Conservation (phyloP, 169 alveolate species). For the Plasmodium vivax region DNA sequence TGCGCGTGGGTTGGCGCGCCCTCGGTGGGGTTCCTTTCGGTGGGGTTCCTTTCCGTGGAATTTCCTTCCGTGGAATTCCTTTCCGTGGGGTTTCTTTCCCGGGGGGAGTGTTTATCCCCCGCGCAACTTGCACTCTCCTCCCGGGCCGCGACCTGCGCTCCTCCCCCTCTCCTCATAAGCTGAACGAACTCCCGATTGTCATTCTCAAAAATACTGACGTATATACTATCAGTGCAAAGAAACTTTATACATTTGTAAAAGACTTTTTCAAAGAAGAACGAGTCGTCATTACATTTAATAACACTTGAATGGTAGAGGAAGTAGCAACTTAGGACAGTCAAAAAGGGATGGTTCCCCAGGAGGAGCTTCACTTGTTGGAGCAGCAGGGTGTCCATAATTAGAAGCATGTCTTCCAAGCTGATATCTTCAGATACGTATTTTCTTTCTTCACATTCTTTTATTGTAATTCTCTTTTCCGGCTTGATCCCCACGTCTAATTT, state of each 20-base stretch:
- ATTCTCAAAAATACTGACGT: constrained; percentile 41
- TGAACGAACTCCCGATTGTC: constrained; percentile 33
- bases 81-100: not conserved
- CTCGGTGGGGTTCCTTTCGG: not conserved
- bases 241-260: constrained; percentile 15
- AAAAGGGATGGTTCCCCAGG: constrained; percentile 62
- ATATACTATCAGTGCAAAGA: constrained; percentile 19
- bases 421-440: constrained; percentile 18
- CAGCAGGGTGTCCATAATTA: constrained; percentile 30
- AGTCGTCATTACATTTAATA: constrained; percentile 17
- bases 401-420: constrained; percentile 11
- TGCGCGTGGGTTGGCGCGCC: not conserved
- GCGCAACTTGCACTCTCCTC: not conserved
- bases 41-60: not conserved
- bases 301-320: constrained; percentile 51
- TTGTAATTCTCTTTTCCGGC: constrained; percentile 54
- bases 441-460: constrained; percentile 71
- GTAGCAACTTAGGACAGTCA: constrained; percentile 64
- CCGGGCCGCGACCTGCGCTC: not conserved
- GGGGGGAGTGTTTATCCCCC: not conserved
- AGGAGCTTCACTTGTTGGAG: constrained; percentile 35
- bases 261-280: constrained; percentile 33
- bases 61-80: not conserved
- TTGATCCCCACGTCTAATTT: constrained; percentile 60
- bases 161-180: not conserved